These are phyloP conservation scores for Tylopilus subfusipes DNA, from an alignment of 768 basidiomycete species.

Conservation along the genomic window DNA sequence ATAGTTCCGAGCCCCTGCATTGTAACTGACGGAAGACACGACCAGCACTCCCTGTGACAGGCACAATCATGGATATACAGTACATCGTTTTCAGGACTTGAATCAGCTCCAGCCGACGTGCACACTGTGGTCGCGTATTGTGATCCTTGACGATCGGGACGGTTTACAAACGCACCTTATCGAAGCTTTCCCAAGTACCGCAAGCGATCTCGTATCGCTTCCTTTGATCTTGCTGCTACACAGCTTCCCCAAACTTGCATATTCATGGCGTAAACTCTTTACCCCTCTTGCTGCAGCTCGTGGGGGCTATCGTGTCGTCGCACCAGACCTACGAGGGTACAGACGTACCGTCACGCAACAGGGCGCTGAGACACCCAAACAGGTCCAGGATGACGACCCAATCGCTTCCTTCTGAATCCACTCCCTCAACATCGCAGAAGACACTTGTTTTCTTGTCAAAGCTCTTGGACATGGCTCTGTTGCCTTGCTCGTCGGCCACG, in stretches of 20 bases:
- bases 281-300: constrained; percentile 41
- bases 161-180: constrained; percentile 42
- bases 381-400: constrained; percentile 45
- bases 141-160: constrained; percentile 47
- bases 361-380: constrained; percentile 9
- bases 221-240: constrained; percentile 58
- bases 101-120: constrained; percentile 30
- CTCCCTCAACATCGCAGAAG: constrained; percentile 48
- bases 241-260: constrained; percentile 65
- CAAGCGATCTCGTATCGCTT: constrained; percentile 20
- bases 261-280: constrained; percentile 62
- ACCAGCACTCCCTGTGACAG: background rate
- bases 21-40: background rate
- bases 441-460: constrained; percentile 49
- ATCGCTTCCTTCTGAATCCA: constrained; percentile 48
- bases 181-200: constrained; percentile 38
- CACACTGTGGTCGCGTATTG: constrained; percentile 33
- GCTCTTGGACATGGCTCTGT: constrained; percentile 47
- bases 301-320: constrained; percentile 56
- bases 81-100: constrained; percentile 2
- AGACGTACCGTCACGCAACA: constrained; percentile 39
- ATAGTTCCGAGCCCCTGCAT: background rate
- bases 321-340: constrained; percentile 58
- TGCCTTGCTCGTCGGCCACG: constrained; percentile 56
- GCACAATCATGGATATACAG: constrained; percentile 15